Evolutionary conservation across 345 rosid genomes (phyloP), one percentile per base, ranked within the genome.

Genomic region (Aurinia saxatilis): DNA sequence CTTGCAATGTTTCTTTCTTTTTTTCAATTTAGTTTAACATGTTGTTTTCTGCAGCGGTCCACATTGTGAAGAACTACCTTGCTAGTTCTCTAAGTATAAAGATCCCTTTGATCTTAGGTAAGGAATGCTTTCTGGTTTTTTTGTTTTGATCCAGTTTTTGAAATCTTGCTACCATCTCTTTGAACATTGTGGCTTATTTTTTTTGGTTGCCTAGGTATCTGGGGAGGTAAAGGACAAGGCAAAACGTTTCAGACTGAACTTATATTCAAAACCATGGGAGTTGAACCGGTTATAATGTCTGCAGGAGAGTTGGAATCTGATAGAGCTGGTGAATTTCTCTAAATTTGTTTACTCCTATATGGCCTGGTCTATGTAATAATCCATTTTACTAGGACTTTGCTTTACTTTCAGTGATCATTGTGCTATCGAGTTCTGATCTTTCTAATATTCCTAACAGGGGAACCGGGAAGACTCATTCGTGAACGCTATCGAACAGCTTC

Each of bases 181-280:
- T 46, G 63, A 60, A 25, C 45, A 13, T 60, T 51, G 60, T 0
- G 2, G 31, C n/a, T n/a, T n/a, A n/a, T n/a, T 5, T 17, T 9
- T 39, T 10, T 49, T 35, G 57, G 18, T 62, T 42, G 12, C 1
- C 1, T 56, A 91, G 98, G 98, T 72, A 81, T 88, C 5, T 91
- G 96, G 98, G 98, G 98, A 77, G 98, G 98, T 65, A 91, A 91
- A 77, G 98, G 98, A 21, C 96, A 91, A 75, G 98, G 98, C 44
- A 88, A 91, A 74, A 81, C 98, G 51, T 88, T 91, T 77, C 96
- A 91, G 79, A 88, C 98, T 3, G 98, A 91, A 72, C 87, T 91
- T 57, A 80, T 91, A 68, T 91, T 91, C 75, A 92, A 81, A 71
- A 78, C 90, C 45, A 77, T 88, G 96, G 96, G 93, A 66, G 67